These are phyloP conservation scores for Trametes cinnabarina DNA, from an alignment of 768 basidiomycete species.

Conservation along the genomic window DNA sequence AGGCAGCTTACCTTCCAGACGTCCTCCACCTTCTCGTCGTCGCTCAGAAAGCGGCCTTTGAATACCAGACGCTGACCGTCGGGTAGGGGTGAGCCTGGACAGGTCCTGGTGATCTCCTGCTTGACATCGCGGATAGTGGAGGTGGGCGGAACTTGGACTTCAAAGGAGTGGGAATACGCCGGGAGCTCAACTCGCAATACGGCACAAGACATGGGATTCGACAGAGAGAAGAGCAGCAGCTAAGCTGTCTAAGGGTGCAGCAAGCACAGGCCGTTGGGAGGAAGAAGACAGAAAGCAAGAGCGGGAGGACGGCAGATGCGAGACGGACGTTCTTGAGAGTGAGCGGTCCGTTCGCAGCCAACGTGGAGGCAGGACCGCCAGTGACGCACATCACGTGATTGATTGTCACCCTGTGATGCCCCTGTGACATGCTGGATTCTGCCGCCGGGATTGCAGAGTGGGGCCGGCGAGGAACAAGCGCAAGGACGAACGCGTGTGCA, in stretches of 20 bases:
- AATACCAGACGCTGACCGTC: slow-evolving; percentile 79
- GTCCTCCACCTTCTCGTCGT: slow-evolving; percentile 62
- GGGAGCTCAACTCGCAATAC: slow-evolving; percentile 70
- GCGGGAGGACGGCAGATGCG: neutral
- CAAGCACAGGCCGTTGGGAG: neutral
- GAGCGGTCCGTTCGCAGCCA: neutral
- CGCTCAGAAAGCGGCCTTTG: slow-evolving; percentile 63
- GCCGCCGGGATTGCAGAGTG: neutral
- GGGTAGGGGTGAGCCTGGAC: slow-evolving; percentile 60
- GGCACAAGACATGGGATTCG: slow-evolving; percentile 25
- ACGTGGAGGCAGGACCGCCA: slow-evolving; percentile 3
- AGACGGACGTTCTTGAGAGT: neutral
- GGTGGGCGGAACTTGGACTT: slow-evolving; percentile 45
- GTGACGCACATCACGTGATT: slow-evolving; percentile 1
- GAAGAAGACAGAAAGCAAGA: neutral
- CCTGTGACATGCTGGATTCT: neutral
- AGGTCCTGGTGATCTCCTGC: slow-evolving; percentile 56
- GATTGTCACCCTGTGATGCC: too few species aligned
- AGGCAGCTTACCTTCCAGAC: slow-evolving; percentile 62
- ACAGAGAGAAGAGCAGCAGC: neutral
- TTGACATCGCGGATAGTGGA: slow-evolving; percentile 65
- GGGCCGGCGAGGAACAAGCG: neutral
- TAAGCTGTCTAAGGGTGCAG: slow-evolving; percentile 1
- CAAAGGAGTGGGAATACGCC: slow-evolving; percentile 68
- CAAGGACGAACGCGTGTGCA: neutral